Conservation (phyloP, 2,329 filamentous ascomycete genomes). For the Diaporthe humulicola region DNA sequence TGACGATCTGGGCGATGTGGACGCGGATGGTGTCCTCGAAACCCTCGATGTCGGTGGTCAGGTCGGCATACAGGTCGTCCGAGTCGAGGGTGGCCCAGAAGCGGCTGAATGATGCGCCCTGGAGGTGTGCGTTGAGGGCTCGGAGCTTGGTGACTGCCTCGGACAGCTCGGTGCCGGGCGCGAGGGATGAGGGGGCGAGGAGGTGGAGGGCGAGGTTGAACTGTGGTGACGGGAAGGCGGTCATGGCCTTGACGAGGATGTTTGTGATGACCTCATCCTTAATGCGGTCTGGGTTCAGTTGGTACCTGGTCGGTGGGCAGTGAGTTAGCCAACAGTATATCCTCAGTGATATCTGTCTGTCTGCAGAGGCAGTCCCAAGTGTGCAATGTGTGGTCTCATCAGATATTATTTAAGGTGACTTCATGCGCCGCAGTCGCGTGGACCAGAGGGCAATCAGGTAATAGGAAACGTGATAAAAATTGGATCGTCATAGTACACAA, state of each 20-base stretch:
- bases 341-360: neutral
- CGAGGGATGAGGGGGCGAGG: constrained; percentile 85
- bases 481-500: constrained; percentile 75
- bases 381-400: constrained; percentile 54
- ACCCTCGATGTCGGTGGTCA: constrained; percentile 92
- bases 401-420: constrained; percentile 84
- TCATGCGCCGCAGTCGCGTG: constrained; percentile 73
- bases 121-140: constrained; percentile 86
- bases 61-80: constrained; percentile 95
- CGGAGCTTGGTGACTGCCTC: constrained; percentile 93
- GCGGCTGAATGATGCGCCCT: constrained; percentile 87
- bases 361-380: neutral
- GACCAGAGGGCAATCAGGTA: constrained; percentile 80
- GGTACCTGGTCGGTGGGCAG: constrained; percentile 75
- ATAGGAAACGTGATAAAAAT: constrained; percentile 93
- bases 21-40: constrained; percentile 96
- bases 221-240: constrained; percentile 95
- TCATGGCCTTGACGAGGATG: constrained; percentile 97
- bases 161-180: constrained; percentile 77
- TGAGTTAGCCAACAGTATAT: constrained; percentile 38
- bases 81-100: constrained; percentile 96
- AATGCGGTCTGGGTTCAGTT: constrained; percentile 98
- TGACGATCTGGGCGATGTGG: constrained; percentile 88
- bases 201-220: constrained; percentile 96
- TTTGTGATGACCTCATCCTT: constrained; percentile 99